Evolutionary conservation across 1,284 basidiomycete genomes (phyloP).

Genomic region (Calocybe gambosa): DNA sequence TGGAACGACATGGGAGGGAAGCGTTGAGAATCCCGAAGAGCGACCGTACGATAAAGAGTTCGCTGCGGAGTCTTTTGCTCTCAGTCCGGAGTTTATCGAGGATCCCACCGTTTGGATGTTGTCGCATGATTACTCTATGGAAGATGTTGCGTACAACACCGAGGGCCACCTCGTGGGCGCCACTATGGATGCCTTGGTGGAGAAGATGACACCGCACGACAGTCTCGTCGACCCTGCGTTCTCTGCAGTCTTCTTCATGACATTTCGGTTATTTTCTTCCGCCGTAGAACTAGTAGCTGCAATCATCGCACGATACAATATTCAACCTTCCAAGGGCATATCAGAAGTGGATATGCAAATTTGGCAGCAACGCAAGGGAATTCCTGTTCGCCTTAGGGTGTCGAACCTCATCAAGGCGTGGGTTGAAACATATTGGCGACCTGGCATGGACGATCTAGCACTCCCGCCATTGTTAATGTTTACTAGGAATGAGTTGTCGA

Average conservation of each 20-base stretch:
- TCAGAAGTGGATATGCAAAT: conserved; percentile 58
- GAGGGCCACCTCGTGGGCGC: conserved; percentile 91
- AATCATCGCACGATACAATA: conserved; percentile 78
- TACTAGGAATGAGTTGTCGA: conserved; percentile 52
- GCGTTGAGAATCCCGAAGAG: conserved; percentile 43
- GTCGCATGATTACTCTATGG: conserved; percentile 65
- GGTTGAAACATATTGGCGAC: conserved; percentile 88
- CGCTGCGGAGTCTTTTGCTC: conserved; percentile 42
- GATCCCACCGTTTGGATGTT: conserved; percentile 52
- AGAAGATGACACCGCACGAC: conserved; percentile 96
- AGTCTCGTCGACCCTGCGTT: conserved; percentile 83
- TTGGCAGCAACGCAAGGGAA: conserved; percentile 84
- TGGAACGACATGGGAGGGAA: conserved; percentile 52
- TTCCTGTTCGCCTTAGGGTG: conserved; percentile 85
- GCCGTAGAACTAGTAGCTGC: conserved; percentile 73
- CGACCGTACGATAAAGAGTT: conserved; percentile 50
- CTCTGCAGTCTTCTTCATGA: conserved; percentile 87
- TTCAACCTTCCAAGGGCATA: conserved; percentile 54
- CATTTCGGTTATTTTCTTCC: conserved; percentile 90
- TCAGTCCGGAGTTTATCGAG: conserved; percentile 31
- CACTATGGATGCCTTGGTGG: conserved; percentile 82
- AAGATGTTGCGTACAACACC: conserved; percentile 86
- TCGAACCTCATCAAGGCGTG: conserved; percentile 91
- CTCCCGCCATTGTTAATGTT: conserved; percentile 60
- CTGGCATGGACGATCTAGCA: conserved; percentile 56